Base-by-base conservation (phyloP, 257 asterid species). In the Perilla frutescens region DNA sequence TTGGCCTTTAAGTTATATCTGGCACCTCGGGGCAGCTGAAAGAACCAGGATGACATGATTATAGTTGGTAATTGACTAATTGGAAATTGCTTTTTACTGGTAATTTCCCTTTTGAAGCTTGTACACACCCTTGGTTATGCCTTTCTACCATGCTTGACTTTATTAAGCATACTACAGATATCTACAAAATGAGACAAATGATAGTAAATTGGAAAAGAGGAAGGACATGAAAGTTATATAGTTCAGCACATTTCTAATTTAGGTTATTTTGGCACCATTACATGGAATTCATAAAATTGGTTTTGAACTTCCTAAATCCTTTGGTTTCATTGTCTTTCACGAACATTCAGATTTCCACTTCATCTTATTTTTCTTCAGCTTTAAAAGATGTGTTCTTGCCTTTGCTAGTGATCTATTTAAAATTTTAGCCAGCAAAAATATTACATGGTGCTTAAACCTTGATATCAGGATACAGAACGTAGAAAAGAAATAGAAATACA, bases 1-100 rank as follows among this genome's bases (percentile, higher is more conserved):
- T n/a, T 59, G 20, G 65, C 2, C 34, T 68, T 29, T 47, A 29
- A 31, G 10, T 61, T 63, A 53, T 54, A 29, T 51, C 54, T 62
- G n/a, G 66, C 29, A 48, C 71, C 60, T 20, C 47, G 48, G 68
- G 14, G 53, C 26, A 7, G 41, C 65, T 56, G 45, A 43, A 70
- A 40, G 56, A 70, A 20, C 8, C 45, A 43, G 13, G 66, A 55
- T 55, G 37, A 26, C 14, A 12, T 55, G 43, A 14, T 54, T 12
- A 68, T 40, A 72, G 36, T 49, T 59, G 31, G 45, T 49, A 36
- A 10, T 20, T 20, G 26, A 20, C 26, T 20, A 20, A 20, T 11
- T 50, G 13, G 2, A 72, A 14, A 14, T 72, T 39, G 45, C 37
- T 62, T 1, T 11, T 50, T 49, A 43, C 62, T 8, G 20, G 34